phyloP scores from a whole-genome alignment of 208 protist genomes.

The Tritrichomonas musculus region DNA sequence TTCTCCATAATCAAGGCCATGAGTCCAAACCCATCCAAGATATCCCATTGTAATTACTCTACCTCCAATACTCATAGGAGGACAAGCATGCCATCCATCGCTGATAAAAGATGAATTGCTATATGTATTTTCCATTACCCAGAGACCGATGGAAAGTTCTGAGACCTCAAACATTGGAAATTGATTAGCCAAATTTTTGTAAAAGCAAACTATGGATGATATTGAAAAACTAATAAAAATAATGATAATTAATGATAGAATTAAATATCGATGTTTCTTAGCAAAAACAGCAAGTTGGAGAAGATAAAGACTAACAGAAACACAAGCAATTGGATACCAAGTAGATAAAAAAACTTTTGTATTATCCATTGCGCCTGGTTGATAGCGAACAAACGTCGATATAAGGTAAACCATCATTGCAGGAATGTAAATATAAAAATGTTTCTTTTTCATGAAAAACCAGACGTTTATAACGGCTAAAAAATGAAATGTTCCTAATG shows the following conservation, averaged over 20 bases:
- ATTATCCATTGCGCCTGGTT: slow-evolving; percentile 19
- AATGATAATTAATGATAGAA: not conserved
- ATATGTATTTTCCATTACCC: not conserved
- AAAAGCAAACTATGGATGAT: not conserved
- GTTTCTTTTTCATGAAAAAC: not conserved
- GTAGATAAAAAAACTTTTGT: not conserved
- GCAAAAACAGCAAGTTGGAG: not conserved
- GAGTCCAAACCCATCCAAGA: not conserved
- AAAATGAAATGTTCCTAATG: not conserved
- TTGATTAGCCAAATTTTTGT: not conserved
- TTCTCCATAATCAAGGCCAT: not conserved
- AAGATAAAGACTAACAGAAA: not conserved
- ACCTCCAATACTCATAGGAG: not conserved
- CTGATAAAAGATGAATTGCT: not conserved
- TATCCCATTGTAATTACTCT: not conserved
- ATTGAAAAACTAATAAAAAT: not conserved
- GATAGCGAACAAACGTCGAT: not conserved
- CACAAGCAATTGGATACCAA: not conserved
- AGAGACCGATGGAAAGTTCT: not conserved
- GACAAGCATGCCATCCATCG: not conserved
- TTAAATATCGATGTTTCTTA: not conserved
- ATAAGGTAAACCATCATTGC: not conserved
- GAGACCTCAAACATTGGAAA: not conserved
- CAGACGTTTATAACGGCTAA: not conserved
- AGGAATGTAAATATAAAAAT: not conserved